Conservation (phyloP, 176 grass and related monocot genomes). For the Puya raimondii region DNA sequence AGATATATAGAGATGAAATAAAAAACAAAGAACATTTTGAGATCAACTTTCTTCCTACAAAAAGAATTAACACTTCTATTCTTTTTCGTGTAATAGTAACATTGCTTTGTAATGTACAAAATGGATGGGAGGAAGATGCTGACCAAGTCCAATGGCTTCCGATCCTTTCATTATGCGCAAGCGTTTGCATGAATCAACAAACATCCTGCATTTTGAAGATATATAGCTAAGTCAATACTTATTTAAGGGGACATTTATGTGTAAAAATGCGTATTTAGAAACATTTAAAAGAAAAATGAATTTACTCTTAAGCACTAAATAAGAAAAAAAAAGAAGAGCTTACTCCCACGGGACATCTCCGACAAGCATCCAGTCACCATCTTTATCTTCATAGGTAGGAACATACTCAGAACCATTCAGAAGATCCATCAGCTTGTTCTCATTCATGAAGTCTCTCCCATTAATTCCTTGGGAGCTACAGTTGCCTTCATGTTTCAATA, state of each 20-base stretch:
- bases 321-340: slow-evolving; percentile 25
- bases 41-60: too few species aligned
- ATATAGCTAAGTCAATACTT: too few species aligned
- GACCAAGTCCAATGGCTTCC: slow-evolving; percentile 91
- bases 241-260: too few species aligned
- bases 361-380: slow-evolving; percentile 95
- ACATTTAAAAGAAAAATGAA: not conserved
- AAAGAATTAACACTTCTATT: too few species aligned
- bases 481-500: slow-evolving; percentile 16
- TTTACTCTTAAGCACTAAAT: slow-evolving; percentile 1
- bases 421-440: slow-evolving; percentile 52
- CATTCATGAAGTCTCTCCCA: slow-evolving; percentile 28
- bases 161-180: slow-evolving; percentile 98
- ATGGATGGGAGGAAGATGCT: slow-evolving; percentile 23
- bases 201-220: slow-evolving; percentile 54
- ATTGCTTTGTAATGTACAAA: too few species aligned
- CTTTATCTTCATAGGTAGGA: slow-evolving; percentile 92
- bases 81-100: too few species aligned
- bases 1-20: not conserved
- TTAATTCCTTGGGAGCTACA: slow-evolving; percentile 9
- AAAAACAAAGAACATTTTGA: not conserved
- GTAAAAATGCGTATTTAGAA: slow-evolving; percentile 1
- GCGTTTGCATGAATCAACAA: slow-evolving; percentile 95
- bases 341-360: slow-evolving; percentile 97
- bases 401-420: slow-evolving; percentile 67